phyloP scores from a whole-genome alignment of 352 stramenopile species.

The Pythium rhizo-oryzae region DNA sequence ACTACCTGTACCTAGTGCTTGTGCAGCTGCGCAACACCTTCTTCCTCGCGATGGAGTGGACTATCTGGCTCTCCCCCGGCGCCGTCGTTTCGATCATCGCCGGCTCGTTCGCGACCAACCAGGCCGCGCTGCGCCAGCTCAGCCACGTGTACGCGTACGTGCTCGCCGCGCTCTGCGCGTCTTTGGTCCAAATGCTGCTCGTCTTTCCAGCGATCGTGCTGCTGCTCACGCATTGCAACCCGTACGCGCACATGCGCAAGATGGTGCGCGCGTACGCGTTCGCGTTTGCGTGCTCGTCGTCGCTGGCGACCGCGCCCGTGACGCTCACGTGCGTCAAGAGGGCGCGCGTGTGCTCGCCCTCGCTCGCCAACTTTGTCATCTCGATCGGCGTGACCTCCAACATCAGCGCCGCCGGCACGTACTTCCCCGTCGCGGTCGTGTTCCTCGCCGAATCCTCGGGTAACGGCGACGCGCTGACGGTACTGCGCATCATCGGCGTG shows the following conservation, averaged over 20 bases:
- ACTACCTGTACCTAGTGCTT: conserved; percentile 63
- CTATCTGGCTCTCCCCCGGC: conserved; percentile 62
- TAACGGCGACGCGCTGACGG: conserved; percentile 46
- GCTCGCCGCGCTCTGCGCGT: conserved; percentile 40
- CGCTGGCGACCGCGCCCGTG: conserved; percentile 61
- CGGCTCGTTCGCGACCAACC: conserved; percentile 55
- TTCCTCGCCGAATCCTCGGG: conserved; percentile 65
- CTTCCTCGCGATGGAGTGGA: conserved; percentile 59
- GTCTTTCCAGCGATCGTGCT: conserved; percentile 64
- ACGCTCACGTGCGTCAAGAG: conserved; percentile 64
- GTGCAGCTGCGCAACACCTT: too few relatives aligned
- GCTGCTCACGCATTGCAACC: conserved; percentile 57
- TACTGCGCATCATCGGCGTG: conserved; percentile 46
- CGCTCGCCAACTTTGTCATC: too few relatives aligned
- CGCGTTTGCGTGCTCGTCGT: conserved; percentile 64
- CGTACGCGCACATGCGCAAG: conserved; percentile 62
- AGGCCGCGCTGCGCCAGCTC: conserved; percentile 35
- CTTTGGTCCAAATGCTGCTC: conserved; percentile 48
- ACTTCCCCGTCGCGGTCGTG: conserved; percentile 58
- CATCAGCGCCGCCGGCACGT: conserved; percentile 52
- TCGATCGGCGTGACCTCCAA: conserved; percentile 68
- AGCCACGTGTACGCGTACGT: conserved; percentile 59
- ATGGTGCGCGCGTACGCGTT: conserved; percentile 68
- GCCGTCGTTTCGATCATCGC: conserved; percentile 66
- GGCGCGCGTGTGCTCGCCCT: conserved; percentile 58